These are phyloP conservation scores for Yarrowia sp. DNA, from an alignment of 805 yeast genomes.

Conservation along the genomic window DNA sequence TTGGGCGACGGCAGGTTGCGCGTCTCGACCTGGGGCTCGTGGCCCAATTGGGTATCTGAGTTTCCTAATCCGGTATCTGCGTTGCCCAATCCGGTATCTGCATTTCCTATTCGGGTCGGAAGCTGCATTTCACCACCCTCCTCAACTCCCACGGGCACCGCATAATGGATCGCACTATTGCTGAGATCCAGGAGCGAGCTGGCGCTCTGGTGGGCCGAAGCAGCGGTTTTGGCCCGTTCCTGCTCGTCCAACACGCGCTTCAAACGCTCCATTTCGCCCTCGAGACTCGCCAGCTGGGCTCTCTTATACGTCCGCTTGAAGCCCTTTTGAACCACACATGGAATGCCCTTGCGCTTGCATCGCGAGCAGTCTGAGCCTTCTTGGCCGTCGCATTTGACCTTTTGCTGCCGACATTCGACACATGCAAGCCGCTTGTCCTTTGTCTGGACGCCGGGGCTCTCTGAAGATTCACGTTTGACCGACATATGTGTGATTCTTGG, in stretches of 20 bases:
- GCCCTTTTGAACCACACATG: conserved; percentile 77
- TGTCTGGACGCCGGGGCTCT: conserved; percentile 7
- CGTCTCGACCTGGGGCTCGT: not conserved
- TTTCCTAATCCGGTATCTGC: conserved; percentile 12
- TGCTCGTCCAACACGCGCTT: conserved; percentile 57
- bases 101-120: conserved; percentile 4
- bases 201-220: conserved; percentile 39
- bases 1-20: conserved; percentile 22
- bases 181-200: conserved; percentile 42
- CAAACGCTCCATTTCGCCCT: conserved; percentile 75
- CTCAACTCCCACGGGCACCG: conserved; percentile 25
- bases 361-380: conserved; percentile 79
- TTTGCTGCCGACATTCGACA: conserved; percentile 95
- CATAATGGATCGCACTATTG: conserved; percentile 15
- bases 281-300: conserved; percentile 58
- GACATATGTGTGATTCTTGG: conserved; percentile 1
- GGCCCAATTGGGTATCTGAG: not conserved
- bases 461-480: conserved; percentile 36
- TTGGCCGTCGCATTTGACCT: conserved; percentile 86
- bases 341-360: conserved; percentile 71
- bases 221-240: conserved; percentile 40
- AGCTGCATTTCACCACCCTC: not conserved
- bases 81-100: conserved; percentile 5
- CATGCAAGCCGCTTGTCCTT: conserved; percentile 75
- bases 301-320: conserved; percentile 91